These are phyloP conservation scores for Pyrrhoderma noxium DNA, from an alignment of 1,284 basidiomycete species.

Conservation along the genomic window DNA sequence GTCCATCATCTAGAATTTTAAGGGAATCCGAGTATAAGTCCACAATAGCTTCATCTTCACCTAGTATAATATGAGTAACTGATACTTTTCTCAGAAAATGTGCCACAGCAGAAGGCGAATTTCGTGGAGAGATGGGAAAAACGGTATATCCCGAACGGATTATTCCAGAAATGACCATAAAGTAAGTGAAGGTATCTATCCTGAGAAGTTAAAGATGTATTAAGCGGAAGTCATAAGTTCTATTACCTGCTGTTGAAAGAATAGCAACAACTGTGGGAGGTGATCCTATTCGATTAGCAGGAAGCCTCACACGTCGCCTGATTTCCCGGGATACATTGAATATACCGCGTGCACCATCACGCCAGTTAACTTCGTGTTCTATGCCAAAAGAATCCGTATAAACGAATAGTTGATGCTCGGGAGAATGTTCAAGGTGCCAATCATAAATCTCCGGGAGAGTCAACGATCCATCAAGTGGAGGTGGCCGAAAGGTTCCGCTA, in stretches of 20 bases:
- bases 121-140: slow-evolving; percentile 19
- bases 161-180: slow-evolving; percentile 10
- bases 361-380: slow-evolving; percentile 19
- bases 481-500: slow-evolving; percentile 24
- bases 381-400: slow-evolving; percentile 20
- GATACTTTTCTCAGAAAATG: slow-evolving; percentile 10
- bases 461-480: slow-evolving; percentile 30
- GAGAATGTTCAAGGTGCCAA: slow-evolving; percentile 28
- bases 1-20: slow-evolving; percentile 13
- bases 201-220: not conserved
- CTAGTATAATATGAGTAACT: slow-evolving; percentile 11
- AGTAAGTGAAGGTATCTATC: slow-evolving; percentile 18
- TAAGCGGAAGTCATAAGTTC: not conserved
- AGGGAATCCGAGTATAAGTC: slow-evolving; percentile 2
- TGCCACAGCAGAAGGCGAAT: slow-evolving; percentile 14
- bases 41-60: slow-evolving; percentile 8
- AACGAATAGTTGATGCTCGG: slow-evolving; percentile 30
- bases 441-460: slow-evolving; percentile 31
- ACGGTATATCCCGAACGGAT: slow-evolving; percentile 15
- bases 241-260: slow-evolving; percentile 22
- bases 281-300: not conserved
- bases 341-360: slow-evolving; percentile 23
- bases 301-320: not conserved
- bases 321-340: slow-evolving; percentile 18
- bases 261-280: slow-evolving; percentile 20